Percentiles rank a stretch among this genome's conserved stretches.
phyloP scores from a whole-genome alignment of 2,329 filamentous ascomycete species.

The Metarhizium anisopliae region DNA sequence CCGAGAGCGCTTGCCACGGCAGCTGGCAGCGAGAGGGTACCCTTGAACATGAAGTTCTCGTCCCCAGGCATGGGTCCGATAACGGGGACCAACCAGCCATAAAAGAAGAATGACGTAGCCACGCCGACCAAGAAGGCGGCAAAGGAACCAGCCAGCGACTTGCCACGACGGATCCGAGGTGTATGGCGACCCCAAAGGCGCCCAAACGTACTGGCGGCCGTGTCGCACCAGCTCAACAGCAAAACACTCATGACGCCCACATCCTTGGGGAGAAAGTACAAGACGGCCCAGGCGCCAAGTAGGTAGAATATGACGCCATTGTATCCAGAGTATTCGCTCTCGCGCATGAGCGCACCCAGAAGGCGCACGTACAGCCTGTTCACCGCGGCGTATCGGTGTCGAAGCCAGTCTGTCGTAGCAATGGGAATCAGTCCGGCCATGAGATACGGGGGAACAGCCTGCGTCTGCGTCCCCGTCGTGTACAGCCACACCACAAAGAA shows the following conservation, averaged over 20 bases:
- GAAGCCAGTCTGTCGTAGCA: conserved; percentile 68
- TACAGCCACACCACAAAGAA: conserved; percentile 89
- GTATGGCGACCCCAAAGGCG: conserved; percentile 85
- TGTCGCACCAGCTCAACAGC: conserved; percentile 95
- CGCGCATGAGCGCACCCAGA: conserved; percentile 89
- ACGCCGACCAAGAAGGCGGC: conserved; percentile 79
- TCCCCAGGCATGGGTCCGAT: conserved; percentile 61
- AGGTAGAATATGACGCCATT: conserved; percentile 98
- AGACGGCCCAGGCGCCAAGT: conserved; percentile 76
- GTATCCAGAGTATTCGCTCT: conserved; percentile 87
- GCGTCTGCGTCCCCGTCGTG: conserved; percentile 65
- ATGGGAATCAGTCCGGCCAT: conserved; percentile 78
- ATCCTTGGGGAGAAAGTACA: conserved; percentile 87
- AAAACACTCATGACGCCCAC: conserved; percentile 82
- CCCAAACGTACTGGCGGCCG: conserved; percentile 89
- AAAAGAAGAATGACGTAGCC: conserved; percentile 76
- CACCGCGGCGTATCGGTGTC: conserved; percentile 71
- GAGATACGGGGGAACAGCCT: conserved; percentile 73
- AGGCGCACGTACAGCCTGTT: conserved; percentile 81
- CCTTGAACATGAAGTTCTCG: conserved; percentile 68
- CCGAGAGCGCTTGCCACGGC: conserved; percentile 51
- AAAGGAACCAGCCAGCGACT: conserved; percentile 81
- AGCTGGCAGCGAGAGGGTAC: conserved; percentile 60
- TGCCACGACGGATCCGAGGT: conserved; percentile 72
- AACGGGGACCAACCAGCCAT: conserved; percentile 71